Evolutionary conservation across 176 grass and related monocot genomes (phyloP).

Genomic region (Leersia perrieri): DNA sequence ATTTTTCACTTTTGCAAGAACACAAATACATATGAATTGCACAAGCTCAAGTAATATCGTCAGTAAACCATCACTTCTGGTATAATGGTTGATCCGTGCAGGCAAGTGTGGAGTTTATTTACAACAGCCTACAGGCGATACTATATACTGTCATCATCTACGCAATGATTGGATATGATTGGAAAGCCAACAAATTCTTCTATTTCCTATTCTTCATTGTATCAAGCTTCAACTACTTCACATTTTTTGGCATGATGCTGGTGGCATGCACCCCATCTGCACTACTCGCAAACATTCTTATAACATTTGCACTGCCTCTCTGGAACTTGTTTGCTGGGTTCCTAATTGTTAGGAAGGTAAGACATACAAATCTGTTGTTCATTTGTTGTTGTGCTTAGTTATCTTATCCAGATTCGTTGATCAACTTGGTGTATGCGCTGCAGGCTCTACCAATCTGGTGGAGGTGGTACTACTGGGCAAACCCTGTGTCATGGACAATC

Average conservation of each 20-base stretch:
- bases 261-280: conserved; percentile 62
- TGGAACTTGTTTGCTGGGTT: conserved; percentile 91
- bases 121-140: conserved; percentile 54
- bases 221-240: conserved; percentile 75
- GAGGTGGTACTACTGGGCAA: conserved; percentile 95
- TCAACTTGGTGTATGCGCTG: neutral
- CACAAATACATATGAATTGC: too few species aligned
- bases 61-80: too few species aligned
- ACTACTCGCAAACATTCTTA: conserved; percentile 55
- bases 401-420: too few species aligned
- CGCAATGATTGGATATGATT: conserved; percentile 77
- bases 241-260: conserved; percentile 77
- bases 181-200: conserved; percentile 62
- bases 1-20: too few species aligned
- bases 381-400: neutral
- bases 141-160: conserved; percentile 69
- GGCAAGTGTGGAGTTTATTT: conserved; percentile 70
- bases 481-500: conserved; percentile 78
- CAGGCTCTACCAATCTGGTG: conserved; percentile 81
- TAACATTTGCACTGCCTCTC: conserved; percentile 53
- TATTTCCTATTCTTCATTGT: conserved; percentile 80
- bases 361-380: neutral
- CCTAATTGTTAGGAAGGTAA: conserved; percentile 60
- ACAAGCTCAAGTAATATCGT: too few species aligned
- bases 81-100: conserved; percentile 16